phyloP scores from a whole-genome alignment of 2,329 filamentous ascomycete species.

The Trichoderma oligosporum region DNA sequence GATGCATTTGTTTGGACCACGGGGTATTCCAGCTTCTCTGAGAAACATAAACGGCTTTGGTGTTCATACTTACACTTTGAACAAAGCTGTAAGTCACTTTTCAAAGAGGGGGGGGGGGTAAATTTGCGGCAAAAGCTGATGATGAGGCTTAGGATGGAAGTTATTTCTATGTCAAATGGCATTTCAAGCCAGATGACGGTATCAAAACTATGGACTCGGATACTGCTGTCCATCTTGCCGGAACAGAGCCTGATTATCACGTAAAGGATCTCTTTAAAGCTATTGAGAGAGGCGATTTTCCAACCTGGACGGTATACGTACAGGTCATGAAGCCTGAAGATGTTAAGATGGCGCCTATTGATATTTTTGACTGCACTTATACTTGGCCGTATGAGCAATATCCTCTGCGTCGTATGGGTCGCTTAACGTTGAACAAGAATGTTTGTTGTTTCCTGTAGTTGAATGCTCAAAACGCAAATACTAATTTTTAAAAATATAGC shows the following conservation, averaged over 20 bases:
- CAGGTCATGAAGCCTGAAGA: neutral
- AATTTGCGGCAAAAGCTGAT: too few relatives aligned
- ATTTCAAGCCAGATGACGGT: neutral
- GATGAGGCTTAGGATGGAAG: neutral
- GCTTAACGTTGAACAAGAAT: neutral
- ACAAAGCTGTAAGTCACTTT: too few relatives aligned
- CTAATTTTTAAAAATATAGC: too few relatives aligned
- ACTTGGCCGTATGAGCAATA: too few relatives aligned
- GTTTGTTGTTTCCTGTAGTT: too few relatives aligned
- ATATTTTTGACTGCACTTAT: neutral
- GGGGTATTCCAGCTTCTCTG: neutral
- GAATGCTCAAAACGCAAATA: too few relatives aligned
- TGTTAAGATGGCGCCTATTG: neutral
- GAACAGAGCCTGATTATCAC: neutral
- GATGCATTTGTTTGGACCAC: too few relatives aligned
- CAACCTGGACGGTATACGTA: neutral
- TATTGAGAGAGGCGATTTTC: neutral
- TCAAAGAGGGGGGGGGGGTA: too few relatives aligned
- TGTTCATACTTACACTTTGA: neutral
- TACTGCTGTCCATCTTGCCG: neutral
- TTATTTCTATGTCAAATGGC: neutral
- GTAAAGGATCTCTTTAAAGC: neutral
- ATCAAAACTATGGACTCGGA: neutral
- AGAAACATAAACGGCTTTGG: neutral
- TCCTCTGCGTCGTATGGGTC: too few relatives aligned